phyloP scores from a whole-genome alignment of 306 rosid genomes.

The Crataegus laevigata region DNA sequence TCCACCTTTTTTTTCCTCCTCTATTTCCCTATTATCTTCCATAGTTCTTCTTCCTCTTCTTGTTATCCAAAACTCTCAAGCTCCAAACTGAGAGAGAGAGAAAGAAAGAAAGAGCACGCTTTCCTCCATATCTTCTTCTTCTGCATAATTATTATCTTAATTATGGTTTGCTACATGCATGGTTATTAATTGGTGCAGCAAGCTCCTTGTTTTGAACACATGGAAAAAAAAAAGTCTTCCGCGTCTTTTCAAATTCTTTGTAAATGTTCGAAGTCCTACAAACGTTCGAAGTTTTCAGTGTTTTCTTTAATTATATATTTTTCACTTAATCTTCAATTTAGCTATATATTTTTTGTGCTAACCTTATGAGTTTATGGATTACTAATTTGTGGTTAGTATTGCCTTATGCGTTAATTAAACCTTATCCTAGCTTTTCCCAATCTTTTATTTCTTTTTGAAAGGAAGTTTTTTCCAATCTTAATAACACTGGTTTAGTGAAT shows the following conservation, averaged over 20 bases:
- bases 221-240: too few relatives aligned
- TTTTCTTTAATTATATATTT: too few relatives aligned
- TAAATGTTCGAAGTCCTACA: constrained; percentile 8
- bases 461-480: neutral
- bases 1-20: constrained; percentile 3
- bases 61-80: constrained; percentile 27
- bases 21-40: constrained; percentile 23
- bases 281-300: neutral
- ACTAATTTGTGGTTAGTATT: neutral
- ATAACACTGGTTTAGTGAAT: neutral
- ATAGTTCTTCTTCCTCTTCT: too few relatives aligned
- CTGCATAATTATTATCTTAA: neutral
- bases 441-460: too few relatives aligned
- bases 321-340: neutral
- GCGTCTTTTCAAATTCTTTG: constrained; percentile 8
- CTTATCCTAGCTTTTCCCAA: neutral
- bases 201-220: neutral
- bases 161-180: neutral
- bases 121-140: too few relatives aligned
- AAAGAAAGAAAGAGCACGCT: neutral
- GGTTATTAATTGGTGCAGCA: neutral
- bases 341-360: neutral
- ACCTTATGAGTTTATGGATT: neutral
- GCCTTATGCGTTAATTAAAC: neutral
- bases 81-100: constrained; percentile 8